Percentiles rank a stretch among this genome's conserved stretches.
phyloP scores from a whole-genome alignment of 768 basidiomycete genomes.

The Lactarius evosmus region DNA sequence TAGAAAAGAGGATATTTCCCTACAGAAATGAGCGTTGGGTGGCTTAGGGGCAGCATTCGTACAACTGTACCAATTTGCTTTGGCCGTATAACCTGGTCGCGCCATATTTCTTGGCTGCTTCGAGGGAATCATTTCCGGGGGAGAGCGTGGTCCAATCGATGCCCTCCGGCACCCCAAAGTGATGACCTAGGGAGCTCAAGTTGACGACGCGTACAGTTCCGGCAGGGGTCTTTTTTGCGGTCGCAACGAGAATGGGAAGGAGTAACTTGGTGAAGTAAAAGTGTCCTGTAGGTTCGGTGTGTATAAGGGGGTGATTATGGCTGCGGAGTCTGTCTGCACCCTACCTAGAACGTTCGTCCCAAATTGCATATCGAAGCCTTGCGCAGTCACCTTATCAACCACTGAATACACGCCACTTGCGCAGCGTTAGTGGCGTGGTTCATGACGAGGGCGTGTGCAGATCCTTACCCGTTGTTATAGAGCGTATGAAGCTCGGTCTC shows the following conservation, averaged over 20 bases:
- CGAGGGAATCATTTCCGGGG: conserved; percentile 4
- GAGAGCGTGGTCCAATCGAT: conserved; percentile 23
- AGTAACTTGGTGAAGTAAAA: conserved; percentile 36
- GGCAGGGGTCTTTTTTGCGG: conserved; percentile 32
- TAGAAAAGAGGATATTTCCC: conserved; percentile 46
- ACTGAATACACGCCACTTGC: conserved; percentile 37
- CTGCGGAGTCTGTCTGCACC: background rate
- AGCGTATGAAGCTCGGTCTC: conserved; percentile 33
- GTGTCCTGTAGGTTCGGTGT: conserved; percentile 31
- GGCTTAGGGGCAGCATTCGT: background rate
- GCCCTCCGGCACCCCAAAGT: conserved; percentile 31
- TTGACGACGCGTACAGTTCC: conserved; percentile 34
- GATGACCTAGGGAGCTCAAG: conserved; percentile 30
- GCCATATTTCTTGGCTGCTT: conserved; percentile 18
- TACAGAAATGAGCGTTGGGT: conserved; percentile 21
- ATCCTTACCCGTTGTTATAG: conserved; percentile 37
- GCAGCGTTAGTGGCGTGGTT: background rate
- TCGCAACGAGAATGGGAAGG: conserved; percentile 34
- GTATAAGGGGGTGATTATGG: background rate
- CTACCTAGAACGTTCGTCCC: conserved; percentile 36
- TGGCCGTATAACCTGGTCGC: conserved; percentile 22
- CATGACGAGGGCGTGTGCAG: background rate
- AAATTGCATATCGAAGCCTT: conserved; percentile 38
- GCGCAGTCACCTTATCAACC: conserved; percentile 32
- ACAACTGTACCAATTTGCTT: conserved; percentile 23